These are phyloP conservation scores for Aureobasidium mangrovei DNA, from an alignment of 2,329 filamentous ascomycete species.

Conservation along the genomic window DNA sequence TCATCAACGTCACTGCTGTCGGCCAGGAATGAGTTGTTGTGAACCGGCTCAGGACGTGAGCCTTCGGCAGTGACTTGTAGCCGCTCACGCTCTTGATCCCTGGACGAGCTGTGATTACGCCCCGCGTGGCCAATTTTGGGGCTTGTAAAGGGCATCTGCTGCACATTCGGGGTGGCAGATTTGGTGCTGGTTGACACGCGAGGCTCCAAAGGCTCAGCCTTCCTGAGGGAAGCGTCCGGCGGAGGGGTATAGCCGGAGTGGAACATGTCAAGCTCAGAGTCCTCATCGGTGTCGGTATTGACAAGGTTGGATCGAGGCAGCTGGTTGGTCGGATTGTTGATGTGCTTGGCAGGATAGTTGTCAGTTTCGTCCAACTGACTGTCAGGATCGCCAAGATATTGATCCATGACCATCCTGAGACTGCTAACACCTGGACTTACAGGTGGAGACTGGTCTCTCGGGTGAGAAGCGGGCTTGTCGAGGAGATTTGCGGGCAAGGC, in stretches of 20 bases:
- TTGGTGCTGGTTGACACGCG: not conserved
- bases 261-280: constrained; percentile 49
- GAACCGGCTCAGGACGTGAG: constrained; percentile 13
- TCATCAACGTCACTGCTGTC: constrained; percentile 47
- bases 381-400: constrained; percentile 50
- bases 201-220: constrained; percentile 18
- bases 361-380: not conserved
- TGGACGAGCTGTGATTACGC: not conserved
- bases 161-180: not conserved
- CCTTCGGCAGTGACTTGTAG: constrained; percentile 21
- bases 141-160: not conserved
- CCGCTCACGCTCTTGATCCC: constrained; percentile 19
- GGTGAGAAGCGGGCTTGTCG: constrained; percentile 14
- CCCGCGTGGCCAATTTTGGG: constrained; percentile 13
- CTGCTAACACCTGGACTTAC: constrained; percentile 58
- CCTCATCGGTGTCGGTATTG: constrained; percentile 24
- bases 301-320: constrained; percentile 21
- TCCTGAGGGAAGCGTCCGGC: constrained; percentile 59
- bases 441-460: constrained; percentile 40
- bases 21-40: constrained; percentile 39
- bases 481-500: constrained; percentile 39
- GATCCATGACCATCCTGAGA: constrained; percentile 77
- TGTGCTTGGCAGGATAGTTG: not conserved
- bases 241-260: constrained; percentile 68
- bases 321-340: constrained; percentile 16